phyloP scores from a whole-genome alignment of 805 yeast species.

The Scheffersomyces lignosus region DNA sequence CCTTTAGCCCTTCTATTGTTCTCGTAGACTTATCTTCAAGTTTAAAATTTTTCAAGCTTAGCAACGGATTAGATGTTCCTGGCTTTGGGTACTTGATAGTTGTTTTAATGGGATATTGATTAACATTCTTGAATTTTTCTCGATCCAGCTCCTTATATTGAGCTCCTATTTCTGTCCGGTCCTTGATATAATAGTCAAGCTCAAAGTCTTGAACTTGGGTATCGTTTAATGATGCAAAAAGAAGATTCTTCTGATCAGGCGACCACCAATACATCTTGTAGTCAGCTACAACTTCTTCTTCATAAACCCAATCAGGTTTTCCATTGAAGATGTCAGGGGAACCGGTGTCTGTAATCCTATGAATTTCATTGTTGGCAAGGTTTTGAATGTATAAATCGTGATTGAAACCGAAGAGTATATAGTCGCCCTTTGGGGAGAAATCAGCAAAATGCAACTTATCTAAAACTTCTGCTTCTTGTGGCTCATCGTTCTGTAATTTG shows the following conservation, averaged over 20 bases:
- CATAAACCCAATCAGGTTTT: constrained; percentile 93
- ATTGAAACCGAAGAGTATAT: constrained; percentile 64
- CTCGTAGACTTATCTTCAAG: not conserved
- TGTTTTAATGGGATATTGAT: constrained; percentile 48
- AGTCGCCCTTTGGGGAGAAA: constrained; percentile 74
- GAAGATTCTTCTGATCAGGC: constrained; percentile 62
- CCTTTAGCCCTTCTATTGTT: not conserved
- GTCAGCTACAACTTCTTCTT: constrained; percentile 78
- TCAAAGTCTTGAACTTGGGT: constrained; percentile 70
- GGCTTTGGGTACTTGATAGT: constrained; percentile 78
- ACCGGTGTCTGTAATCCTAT: constrained; percentile 69
- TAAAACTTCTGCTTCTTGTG: constrained; percentile 11
- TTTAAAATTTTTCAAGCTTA: constrained; percentile 18
- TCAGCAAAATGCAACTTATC: constrained; percentile 43
- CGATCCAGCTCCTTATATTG: constrained; percentile 5
- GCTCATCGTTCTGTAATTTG: constrained; percentile 5
- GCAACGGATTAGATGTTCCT: constrained; percentile 73
- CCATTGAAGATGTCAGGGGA: constrained; percentile 75
- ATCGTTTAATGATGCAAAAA: constrained; percentile 71
- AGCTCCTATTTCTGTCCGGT: constrained; percentile 14
- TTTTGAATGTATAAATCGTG: constrained; percentile 68
- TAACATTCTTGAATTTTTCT: constrained; percentile 17
- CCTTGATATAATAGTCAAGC: constrained; percentile 71
- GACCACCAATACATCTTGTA: constrained; percentile 89
- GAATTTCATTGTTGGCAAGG: constrained; percentile 21